Conservation (phyloP, 2,329 filamentous ascomycete genomes). For the Fusarium sp. region DNA sequence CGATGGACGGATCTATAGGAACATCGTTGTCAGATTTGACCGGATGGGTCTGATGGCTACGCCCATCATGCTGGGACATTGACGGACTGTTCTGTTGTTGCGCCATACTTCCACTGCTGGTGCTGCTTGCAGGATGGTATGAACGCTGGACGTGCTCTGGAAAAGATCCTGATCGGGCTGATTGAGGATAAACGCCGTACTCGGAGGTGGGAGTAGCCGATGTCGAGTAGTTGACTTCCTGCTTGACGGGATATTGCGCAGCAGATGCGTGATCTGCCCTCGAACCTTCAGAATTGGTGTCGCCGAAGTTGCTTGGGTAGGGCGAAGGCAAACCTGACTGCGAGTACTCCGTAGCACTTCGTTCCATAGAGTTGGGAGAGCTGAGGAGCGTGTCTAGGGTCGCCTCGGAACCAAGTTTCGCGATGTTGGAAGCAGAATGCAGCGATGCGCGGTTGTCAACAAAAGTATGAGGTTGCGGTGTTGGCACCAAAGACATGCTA, state of each 20-base stretch:
- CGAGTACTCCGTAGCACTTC: constrained; percentile 78
- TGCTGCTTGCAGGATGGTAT: constrained; percentile 82
- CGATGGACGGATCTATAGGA: constrained; percentile 99
- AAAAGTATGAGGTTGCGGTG: constrained; percentile 49
- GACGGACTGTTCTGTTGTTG: constrained; percentile 98
- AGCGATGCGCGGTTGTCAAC: constrained; percentile 44
- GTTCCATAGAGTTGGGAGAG: constrained; percentile 63
- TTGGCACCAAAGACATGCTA: constrained; percentile 52
- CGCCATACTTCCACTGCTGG: constrained; percentile 89
- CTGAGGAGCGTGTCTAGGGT: constrained; percentile 43
- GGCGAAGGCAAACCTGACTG: constrained; percentile 88
- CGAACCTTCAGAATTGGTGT: constrained; percentile 85
- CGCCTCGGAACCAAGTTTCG: constrained; percentile 44
- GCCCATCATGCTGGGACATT: constrained; percentile 84
- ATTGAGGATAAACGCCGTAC: constrained; percentile 81
- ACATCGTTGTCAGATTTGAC: constrained; percentile 95
- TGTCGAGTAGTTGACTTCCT: constrained; percentile 82
- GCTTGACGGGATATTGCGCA: constrained; percentile 86
- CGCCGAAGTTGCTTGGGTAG: constrained; percentile 72
- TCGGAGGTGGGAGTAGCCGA: constrained; percentile 89
- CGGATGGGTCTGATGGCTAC: constrained; percentile 79
- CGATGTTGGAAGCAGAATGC: constrained; percentile 34
- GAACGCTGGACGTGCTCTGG: constrained; percentile 88
- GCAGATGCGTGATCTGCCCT: constrained; percentile 92
- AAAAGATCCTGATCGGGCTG: constrained; percentile 84